A percentile compares a stretch with the other conserved stretches of the same genome.
phyloP scores from a whole-genome alignment of 306 rosid genomes.

The Vigna mungo region DNA sequence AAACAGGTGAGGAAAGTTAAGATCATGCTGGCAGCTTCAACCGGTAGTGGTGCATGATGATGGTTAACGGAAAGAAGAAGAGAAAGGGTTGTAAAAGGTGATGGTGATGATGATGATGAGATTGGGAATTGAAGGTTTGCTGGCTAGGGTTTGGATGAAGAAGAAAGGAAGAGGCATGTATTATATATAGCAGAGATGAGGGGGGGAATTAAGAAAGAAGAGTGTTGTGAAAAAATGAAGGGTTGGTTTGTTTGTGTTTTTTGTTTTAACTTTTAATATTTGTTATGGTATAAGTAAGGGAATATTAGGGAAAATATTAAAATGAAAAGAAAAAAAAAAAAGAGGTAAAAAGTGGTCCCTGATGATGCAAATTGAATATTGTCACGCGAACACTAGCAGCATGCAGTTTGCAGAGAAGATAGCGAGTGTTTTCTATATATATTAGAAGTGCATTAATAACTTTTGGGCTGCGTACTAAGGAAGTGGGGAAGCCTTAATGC shows the following conservation, averaged over 20 bases:
- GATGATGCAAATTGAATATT: conserved; percentile 83
- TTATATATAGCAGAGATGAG: conserved; percentile 58
- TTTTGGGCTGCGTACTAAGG: conserved; percentile 58
- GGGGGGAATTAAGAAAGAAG: conserved; percentile 20
- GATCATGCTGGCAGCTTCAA: conserved; percentile 99
- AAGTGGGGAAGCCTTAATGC: conserved; percentile 66
- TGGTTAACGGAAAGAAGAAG: background rate
- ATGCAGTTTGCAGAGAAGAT: conserved; percentile 82
- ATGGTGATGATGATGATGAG: conserved; percentile 27
- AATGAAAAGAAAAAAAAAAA: conserved; percentile 46
- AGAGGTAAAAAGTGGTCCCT: conserved; percentile 75
- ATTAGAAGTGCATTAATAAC: conserved; percentile 66
- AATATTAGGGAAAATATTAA: conserved; percentile 48
- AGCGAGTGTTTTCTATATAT: conserved; percentile 62
- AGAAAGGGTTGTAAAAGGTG: conserved; percentile 25
- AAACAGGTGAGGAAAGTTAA: conserved; percentile 65
- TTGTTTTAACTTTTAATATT: conserved; percentile 39
- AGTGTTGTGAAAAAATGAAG: background rate
- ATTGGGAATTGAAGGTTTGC: conserved; percentile 39
- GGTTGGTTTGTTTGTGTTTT: background rate
- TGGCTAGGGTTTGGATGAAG: conserved; percentile 80
- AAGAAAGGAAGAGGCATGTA: conserved; percentile 49
- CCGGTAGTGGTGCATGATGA: conserved; percentile 62
- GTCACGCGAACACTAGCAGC: conserved; percentile 84
- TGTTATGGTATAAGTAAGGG: conserved; percentile 48